A percentile compares a stretch with the other conserved stretches of the same genome.
Evolutionary conservation across 768 basidiomycete genomes (phyloP).

Genomic region (Boletus pseudo-olivaceus): DNA sequence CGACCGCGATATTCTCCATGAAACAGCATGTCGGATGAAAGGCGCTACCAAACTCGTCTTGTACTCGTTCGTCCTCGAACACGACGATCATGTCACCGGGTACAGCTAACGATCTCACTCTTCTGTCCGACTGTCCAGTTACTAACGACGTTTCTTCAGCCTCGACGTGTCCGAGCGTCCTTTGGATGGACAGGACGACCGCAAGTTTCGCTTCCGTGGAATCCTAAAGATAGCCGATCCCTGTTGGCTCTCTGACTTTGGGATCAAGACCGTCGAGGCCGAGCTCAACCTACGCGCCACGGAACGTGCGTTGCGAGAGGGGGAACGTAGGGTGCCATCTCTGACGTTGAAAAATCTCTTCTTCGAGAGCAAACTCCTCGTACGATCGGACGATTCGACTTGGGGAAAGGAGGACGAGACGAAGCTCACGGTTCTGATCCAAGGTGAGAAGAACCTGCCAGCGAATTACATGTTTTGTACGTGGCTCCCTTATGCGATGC

Average conservation of each 20-base stretch:
- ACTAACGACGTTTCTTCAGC: slow-evolving; percentile 25
- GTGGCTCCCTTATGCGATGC: slow-evolving; percentile 1
- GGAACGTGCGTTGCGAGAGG: slow-evolving; percentile 24
- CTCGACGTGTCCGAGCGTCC: slow-evolving; percentile 48
- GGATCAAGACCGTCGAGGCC: slow-evolving; percentile 36
- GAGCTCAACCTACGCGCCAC: slow-evolving; percentile 44
- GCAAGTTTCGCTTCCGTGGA: slow-evolving; percentile 48
- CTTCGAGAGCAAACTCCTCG: slow-evolving; percentile 26
- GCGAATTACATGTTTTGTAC: slow-evolving; percentile 42
- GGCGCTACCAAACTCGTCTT: slow-evolving; percentile 16
- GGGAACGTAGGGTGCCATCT: slow-evolving; percentile 15
- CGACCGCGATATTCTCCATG: slow-evolving; percentile 24
- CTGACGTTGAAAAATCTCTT: slow-evolving; percentile 39
- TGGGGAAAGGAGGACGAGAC: slow-evolving; percentile 13
- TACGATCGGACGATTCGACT: slow-evolving; percentile 13
- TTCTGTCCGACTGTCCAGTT: neutral
- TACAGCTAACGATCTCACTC: slow-evolving; percentile 3
- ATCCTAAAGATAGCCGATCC: slow-evolving; percentile 43
- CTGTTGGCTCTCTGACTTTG: slow-evolving; percentile 49
- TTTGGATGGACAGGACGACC: slow-evolving; percentile 25
- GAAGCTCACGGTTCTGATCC: slow-evolving; percentile 40
- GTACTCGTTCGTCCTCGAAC: slow-evolving; percentile 31
- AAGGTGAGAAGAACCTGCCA: slow-evolving; percentile 38
- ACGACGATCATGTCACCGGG: slow-evolving; percentile 24
- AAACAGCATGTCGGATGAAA: slow-evolving; percentile 16